Evolutionary conservation across 495 filamentous ascomycete species (phyloP), one percentile per base, ranked within the genome.

Genomic region (Hypoxylon cercidicola): DNA sequence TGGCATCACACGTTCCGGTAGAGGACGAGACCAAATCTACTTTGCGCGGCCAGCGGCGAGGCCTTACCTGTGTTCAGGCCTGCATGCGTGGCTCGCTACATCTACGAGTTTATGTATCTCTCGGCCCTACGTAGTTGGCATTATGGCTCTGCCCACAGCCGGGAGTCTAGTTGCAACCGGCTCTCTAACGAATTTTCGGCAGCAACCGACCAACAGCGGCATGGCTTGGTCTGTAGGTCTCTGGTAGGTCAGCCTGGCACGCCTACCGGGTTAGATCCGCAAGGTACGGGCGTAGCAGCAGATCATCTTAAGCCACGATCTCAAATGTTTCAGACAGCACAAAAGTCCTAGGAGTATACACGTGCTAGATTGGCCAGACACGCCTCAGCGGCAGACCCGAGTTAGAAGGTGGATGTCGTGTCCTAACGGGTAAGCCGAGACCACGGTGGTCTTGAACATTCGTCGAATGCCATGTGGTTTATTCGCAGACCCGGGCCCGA

Each of bases 281-380:
- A 66, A 69, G 68, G 58, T 73, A 73, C 71, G 71, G 60, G 68
- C 71, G 69, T 74, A 74, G 56, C 46, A 61, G 56, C 34, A 59
- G 60, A 68, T 65, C 60, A 69, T 60, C 63, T 64, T 41, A 68
- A 74, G 69, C 65, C 68, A 71, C 60, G 55, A 58, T 69, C 59
- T 65, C 16, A 21, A 41, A 62, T 74, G 71, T 74, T 59, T 74
- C 60, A 72, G 58, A 7, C 48, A 32, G 30, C 19, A 56, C 41
- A 47, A 37, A 37, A 49, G 39, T 43, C 43, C 37, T 51, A 55
- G 30, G 8, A 65, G 13, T 54, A 7, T 46, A 46, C 55, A 68
- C 57, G 66, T 67, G 61, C 20, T 37, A 51, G 16, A 40, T 57
- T 30, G 13, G 51, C 28, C 35, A 45, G 43, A n/a, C 25, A 25